phyloP scores from a whole-genome alignment of 257 asterid species.

The Oldenlandia corymbosa region DNA sequence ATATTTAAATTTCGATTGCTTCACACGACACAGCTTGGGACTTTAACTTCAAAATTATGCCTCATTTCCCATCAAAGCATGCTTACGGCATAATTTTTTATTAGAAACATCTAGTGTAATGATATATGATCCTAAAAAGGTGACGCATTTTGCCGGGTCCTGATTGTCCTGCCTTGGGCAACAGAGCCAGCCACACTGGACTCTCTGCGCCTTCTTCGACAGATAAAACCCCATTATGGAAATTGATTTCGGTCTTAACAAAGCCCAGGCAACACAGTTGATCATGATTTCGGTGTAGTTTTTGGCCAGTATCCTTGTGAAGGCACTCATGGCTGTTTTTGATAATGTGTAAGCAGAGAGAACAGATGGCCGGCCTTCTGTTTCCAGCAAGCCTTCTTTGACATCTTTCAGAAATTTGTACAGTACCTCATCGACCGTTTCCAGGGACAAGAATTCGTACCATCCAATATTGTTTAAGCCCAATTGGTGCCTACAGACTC shows the following conservation, averaged over 20 bases:
- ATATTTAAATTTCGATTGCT: too few species aligned
- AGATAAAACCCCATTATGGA: constrained; percentile 31
- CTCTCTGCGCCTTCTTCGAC: constrained; percentile 48
- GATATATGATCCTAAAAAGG: too few species aligned
- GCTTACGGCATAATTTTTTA: too few species aligned
- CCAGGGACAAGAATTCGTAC: constrained; percentile 34
- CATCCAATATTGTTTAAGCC: constrained; percentile 33
- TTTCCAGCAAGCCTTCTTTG: constrained; percentile 28
- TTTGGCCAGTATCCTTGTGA: constrained; percentile 52
- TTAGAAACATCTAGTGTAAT: too few species aligned
- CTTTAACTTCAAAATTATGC: too few species aligned
- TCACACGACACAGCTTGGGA: too few species aligned
- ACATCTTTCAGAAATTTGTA: constrained; percentile 43
- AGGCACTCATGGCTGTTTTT: constrained; percentile 51
- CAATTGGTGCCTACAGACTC: constrained; percentile 37
- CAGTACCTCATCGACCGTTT: constrained; percentile 40
- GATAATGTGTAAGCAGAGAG: constrained; percentile 36
- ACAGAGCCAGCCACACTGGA: constrained; percentile 39
- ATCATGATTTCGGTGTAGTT: constrained; percentile 31
- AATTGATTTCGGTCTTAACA: constrained; percentile 45
- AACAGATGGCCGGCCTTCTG: constrained; percentile 55
- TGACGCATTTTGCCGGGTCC: too few species aligned
- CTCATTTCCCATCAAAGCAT: too few species aligned
- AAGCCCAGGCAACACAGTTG: constrained; percentile 55
- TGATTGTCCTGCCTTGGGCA: too few species aligned